Evolutionary conservation across 2,329 filamentous ascomycete genomes (phyloP), one percentile per base, ranked within the genome.

Genomic region (Calonectria multiphialidica): DNA sequence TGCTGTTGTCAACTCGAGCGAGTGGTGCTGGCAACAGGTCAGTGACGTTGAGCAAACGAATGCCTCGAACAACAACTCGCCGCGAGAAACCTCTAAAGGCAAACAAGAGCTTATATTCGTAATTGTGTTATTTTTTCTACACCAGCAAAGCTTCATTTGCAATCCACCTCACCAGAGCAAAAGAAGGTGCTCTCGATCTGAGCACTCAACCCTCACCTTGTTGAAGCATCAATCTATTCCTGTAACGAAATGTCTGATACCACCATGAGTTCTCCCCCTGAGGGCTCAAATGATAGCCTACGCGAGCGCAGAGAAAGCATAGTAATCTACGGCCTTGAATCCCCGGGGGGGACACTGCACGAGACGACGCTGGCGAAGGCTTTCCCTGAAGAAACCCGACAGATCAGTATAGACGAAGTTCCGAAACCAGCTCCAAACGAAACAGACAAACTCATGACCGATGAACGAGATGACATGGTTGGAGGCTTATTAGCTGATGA

Each of bases 311-410:
- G 57, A 9, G 40, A 28, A 18, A 49, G 44, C 45, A 65, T 42
- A 23, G 35, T 68, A 8, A 37, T 70, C 28, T 72, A 72, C 53
- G 10, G 74, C 12, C 30, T 71, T 25, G 74, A 76, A 21, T 72
- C 75, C 3, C 76, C 77, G 4, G 70, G 75, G 28, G 75, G 74
- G 28, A 76, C 71, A 4, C 59, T 78, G 35, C 66, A 47, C 30
- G 67, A 75, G 25, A 53, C 64, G 7, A 62, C 62, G 44, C 55
- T 72, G 28, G 59, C 67, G 15, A 40, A 69, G 15, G 6, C 18
- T 12, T 61, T 7, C n/a, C 25, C 15, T 9, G 15, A 49, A 18
- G 15, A 57, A 16, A 37, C 28, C 21, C 13, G 12, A 28, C 21
- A n/a, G n/a, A 67, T 67, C 21, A 28, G 16, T 33, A 23, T 37